Evolutionary conservation across 768 basidiomycete genomes (phyloP), one percentile per base, ranked within the genome.

Genomic region (Melanogaster broomeanus): DNA sequence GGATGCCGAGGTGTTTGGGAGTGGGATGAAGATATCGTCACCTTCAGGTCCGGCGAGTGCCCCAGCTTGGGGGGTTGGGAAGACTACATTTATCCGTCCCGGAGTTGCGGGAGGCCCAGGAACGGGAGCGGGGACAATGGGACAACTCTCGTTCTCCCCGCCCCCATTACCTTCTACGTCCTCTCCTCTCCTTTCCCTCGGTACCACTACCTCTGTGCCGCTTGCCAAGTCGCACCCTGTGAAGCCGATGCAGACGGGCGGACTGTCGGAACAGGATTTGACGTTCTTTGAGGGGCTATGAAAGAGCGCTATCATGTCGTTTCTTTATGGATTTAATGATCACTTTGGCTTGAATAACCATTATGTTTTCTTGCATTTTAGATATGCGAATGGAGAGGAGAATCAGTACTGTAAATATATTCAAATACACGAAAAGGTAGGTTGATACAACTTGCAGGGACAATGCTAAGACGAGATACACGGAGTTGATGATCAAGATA

Each of bases 221-320:
- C 22, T 59, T 15, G 41, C 62, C 6, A 51, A 60, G 30, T 49
- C 53, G 18, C 57, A 58, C 22, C 21, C 53, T 13, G 30, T 49
- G 22, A 56, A 65, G 42, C 55, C 66, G 40, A 63, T 42, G 48
- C 58, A 57, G 62, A 68, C 61, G n/a, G 82, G 83, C 12, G 87
- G 85, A 4, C 66, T 93, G 44, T 88, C 86, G 4, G 90, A 89
- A 3, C 88, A 90, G 69, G 92, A 93, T 76, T 66, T 93, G 45
- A 90, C 86, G 16, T 93, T 94, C 67, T 94, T 93, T 64, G 91
- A 93, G 69, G 87, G 88, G 31, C 61, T 87, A 28, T 89, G 66
- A 66, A 10, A 13, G 22, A 28, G 18, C 13, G 18, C 21, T 44
- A 11, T 31, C 8, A 2, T 28, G 28, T 28, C 10, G 3, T 9